phyloP scores from a whole-genome alignment of 441 rosid species.

The Breynia disticha region DNA sequence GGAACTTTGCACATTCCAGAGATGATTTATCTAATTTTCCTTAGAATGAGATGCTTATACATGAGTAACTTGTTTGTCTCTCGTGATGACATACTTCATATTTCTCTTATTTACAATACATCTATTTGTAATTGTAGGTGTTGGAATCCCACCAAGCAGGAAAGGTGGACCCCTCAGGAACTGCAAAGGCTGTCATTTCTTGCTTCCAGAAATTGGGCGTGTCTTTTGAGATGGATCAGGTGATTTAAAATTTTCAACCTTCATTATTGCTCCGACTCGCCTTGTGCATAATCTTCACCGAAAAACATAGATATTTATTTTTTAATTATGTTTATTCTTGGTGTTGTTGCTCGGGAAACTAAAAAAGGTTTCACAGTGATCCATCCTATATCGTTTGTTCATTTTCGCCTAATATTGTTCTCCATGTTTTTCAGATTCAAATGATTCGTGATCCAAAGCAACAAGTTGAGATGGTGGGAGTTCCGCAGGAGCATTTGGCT shows the following conservation, averaged over 20 bases:
- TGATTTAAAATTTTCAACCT: conserved; percentile 12
- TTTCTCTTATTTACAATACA: conserved; percentile 1
- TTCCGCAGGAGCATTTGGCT: conserved; percentile 65
- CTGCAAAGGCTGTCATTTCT: conserved; percentile 86
- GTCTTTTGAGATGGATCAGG: conserved; percentile 67
- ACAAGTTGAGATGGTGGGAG: conserved; percentile 79
- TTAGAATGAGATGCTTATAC: too few species aligned
- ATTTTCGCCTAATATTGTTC: background rate
- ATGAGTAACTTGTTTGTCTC: too few species aligned
- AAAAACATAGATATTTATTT: too few species aligned
- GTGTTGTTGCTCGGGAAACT: too few species aligned
- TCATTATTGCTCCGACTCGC: background rate
- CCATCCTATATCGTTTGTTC: too few species aligned
- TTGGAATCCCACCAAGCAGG: conserved; percentile 93
- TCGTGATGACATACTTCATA: background rate
- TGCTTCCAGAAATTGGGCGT: conserved; percentile 88
- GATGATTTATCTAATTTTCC: background rate
- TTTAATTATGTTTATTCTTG: too few species aligned
- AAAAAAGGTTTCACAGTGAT: background rate
- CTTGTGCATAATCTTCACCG: background rate
- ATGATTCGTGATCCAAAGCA: conserved; percentile 69
- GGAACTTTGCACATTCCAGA: background rate
- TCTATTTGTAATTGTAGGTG: conserved; percentile 37
- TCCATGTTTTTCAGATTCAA: conserved; percentile 34
- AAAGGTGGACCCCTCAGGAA: conserved; percentile 82